Evolutionary conservation across 805 yeast genomes (phyloP).

Genomic region (Pichia gijzeniarum): DNA sequence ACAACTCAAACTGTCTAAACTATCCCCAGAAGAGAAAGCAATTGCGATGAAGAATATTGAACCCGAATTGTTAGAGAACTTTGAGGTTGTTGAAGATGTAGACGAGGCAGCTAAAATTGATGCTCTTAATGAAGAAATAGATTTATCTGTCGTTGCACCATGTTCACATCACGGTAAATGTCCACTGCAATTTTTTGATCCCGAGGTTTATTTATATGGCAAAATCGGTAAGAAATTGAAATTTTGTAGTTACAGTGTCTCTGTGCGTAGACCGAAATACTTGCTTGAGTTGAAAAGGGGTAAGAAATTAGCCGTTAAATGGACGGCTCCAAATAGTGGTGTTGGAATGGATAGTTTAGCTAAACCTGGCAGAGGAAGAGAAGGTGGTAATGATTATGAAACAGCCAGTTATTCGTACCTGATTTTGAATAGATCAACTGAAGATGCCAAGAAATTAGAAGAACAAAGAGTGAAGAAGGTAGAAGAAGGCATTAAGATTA

Average conservation of each 20-base stretch:
- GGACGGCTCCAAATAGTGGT: conserved; percentile 57
- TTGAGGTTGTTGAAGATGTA: conserved; percentile 18
- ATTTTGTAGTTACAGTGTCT: conserved; percentile 71
- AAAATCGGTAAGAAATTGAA: conserved; percentile 52
- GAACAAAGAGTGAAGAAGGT: conserved; percentile 12
- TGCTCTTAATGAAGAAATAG: conserved; percentile 28
- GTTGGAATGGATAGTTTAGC: conserved; percentile 43
- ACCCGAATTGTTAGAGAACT: conserved; percentile 23
- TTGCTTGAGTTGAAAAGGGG: conserved; percentile 85
- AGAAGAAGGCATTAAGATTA: conserved; percentile 12
- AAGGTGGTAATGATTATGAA: conserved; percentile 64
- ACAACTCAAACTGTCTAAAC: conserved; percentile 7
- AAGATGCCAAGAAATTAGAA: conserved; percentile 28
- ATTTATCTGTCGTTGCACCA: conserved; percentile 74
- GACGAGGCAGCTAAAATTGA: conserved; percentile 7
- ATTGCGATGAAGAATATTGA: conserved; percentile 22
- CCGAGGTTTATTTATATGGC: conserved; percentile 51
- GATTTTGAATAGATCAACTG: conserved; percentile 53
- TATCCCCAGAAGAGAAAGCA: conserved; percentile 8
- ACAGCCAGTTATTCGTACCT: conserved; percentile 68
- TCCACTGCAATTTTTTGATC: conserved; percentile 76
- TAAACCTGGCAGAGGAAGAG: conserved; percentile 71
- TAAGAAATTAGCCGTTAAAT: conserved; percentile 57
- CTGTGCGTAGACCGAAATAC: conserved; percentile 70
- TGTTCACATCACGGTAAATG: conserved; percentile 84